These are phyloP conservation scores for Leccinum olivaceopallidum DNA, from an alignment of 768 basidiomycete species.

Conservation along the genomic window DNA sequence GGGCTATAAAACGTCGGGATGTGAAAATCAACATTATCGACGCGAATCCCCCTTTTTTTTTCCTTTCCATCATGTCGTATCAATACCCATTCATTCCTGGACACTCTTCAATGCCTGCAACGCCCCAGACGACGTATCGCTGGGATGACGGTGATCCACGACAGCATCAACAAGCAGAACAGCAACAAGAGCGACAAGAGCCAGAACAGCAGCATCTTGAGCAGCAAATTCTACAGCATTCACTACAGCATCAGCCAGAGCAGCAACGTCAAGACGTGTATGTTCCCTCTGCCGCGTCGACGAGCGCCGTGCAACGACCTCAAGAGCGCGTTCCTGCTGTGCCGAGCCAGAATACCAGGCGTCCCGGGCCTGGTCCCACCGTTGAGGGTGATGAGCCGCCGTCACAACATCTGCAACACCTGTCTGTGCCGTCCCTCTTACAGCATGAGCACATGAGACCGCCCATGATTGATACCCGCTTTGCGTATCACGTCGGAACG, in stretches of 20 bases:
- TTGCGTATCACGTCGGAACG: constrained; percentile 27
- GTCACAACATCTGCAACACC: constrained; percentile 25
- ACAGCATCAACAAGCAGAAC: constrained; percentile 1
- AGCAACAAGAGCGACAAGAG: constrained; percentile 28
- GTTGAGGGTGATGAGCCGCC: constrained; percentile 27
- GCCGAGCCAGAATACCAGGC: constrained; percentile 29
- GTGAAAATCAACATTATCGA: constrained; percentile 10
- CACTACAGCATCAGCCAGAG: constrained; percentile 37
- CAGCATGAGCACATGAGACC: constrained; percentile 35
- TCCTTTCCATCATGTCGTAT: constrained; percentile 47
- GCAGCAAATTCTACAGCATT: constrained; percentile 42
- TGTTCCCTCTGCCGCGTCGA: constrained; percentile 15
- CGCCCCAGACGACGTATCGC: constrained; percentile 43
- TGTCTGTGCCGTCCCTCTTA: constrained; percentile 19
- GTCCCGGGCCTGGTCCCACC: constrained; percentile 21
- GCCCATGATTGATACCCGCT: constrained; percentile 36
- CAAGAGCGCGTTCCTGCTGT: constrained; percentile 34
- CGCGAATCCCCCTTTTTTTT: constrained; percentile 29
- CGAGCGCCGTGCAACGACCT: constrained; percentile 16
- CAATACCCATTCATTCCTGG: constrained; percentile 47
- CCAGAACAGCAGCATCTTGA: constrained; percentile 37
- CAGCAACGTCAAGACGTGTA: constrained; percentile 26
- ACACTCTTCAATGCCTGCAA: constrained; percentile 48
- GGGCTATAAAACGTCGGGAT: constrained; percentile 35
- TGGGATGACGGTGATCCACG: constrained; percentile 41